Percentiles rank a stretch among this genome's conserved stretches.
Evolutionary conservation across 2,329 filamentous ascomycete genomes (phyloP).

Genomic region (Diaporthe longicolla): DNA sequence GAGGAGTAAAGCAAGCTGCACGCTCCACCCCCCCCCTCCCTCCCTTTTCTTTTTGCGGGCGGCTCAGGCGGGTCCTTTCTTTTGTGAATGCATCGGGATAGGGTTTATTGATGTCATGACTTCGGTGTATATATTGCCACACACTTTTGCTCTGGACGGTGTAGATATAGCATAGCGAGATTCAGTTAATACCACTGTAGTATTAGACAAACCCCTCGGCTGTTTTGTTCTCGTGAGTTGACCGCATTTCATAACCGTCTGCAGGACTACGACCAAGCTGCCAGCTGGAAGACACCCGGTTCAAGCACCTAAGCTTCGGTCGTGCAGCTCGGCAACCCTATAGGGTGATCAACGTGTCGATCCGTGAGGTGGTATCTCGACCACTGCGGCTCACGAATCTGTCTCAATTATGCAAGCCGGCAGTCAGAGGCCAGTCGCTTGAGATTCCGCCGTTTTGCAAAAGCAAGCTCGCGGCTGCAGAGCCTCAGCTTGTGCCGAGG

Average conservation of each 20-base stretch:
- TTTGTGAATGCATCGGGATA: slow-evolving; percentile 17
- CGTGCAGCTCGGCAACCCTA: slow-evolving; percentile 4
- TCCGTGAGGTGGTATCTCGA: neutral
- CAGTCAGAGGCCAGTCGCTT: neutral
- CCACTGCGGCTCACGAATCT: slow-evolving; percentile 24
- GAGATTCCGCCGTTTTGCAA: neutral
- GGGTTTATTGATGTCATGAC: slow-evolving; percentile 27
- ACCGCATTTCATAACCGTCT: neutral
- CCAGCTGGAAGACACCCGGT: neutral
- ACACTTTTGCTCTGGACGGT: slow-evolving; percentile 23
- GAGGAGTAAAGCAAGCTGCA: slow-evolving; percentile 47
- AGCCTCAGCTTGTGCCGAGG: slow-evolving; percentile 21
- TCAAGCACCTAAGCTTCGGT: slow-evolving; percentile 18
- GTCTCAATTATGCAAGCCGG: neutral
- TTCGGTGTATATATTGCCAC: slow-evolving; percentile 33
- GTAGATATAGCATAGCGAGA: slow-evolving; percentile 36
- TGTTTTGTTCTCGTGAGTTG: neutral
- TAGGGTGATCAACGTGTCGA: neutral
- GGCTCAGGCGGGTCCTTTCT: neutral
- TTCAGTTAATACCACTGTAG: slow-evolving; percentile 19
- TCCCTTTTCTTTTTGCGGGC: neutral
- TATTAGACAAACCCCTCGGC: slow-evolving; percentile 12
- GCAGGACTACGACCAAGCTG: neutral
- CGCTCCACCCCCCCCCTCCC: too few species aligned
- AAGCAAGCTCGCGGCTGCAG: neutral